phyloP scores from a whole-genome alignment of 2,329 filamentous ascomycete genomes.

The Sclerotinia glacialis region DNA sequence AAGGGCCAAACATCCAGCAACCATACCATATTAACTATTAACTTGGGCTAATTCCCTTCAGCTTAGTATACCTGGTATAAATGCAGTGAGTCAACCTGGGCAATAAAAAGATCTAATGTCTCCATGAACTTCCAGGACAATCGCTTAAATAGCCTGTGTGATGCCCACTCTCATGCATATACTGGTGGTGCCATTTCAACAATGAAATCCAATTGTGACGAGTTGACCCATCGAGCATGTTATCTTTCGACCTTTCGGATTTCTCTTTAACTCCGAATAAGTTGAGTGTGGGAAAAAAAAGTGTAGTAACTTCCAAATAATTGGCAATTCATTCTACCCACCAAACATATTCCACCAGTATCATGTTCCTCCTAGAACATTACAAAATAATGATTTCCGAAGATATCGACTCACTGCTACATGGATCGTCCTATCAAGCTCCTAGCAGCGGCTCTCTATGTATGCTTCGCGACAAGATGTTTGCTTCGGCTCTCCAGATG shows the following conservation, averaged over 20 bases:
- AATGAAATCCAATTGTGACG: too few species aligned
- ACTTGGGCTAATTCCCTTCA: neutral
- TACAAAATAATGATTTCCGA: neutral
- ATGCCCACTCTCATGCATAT: too few species aligned
- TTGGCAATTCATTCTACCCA: neutral
- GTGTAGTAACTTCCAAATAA: neutral
- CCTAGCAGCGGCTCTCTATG: neutral
- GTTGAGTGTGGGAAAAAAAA: too few species aligned
- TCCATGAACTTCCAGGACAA: neutral
- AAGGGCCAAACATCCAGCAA: neutral
- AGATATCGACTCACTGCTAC: neutral
- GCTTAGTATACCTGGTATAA: neutral
- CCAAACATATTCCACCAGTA: neutral
- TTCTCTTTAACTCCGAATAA: too few species aligned
- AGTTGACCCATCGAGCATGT: too few species aligned
- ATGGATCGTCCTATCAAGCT: slow-evolving; percentile 14
- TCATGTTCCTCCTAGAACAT: neutral
- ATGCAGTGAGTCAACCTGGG: too few species aligned
- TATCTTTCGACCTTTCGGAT: too few species aligned
- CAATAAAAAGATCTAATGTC: neutral
- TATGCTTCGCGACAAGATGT: neutral
- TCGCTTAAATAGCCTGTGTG: too few species aligned
- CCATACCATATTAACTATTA: neutral
- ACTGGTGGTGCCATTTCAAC: too few species aligned
- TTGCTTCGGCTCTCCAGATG: slow-evolving; percentile 5